Evolutionary conservation across 208 protist genomes (phyloP).

Genomic region (Acanthamoeba castellanii): DNA sequence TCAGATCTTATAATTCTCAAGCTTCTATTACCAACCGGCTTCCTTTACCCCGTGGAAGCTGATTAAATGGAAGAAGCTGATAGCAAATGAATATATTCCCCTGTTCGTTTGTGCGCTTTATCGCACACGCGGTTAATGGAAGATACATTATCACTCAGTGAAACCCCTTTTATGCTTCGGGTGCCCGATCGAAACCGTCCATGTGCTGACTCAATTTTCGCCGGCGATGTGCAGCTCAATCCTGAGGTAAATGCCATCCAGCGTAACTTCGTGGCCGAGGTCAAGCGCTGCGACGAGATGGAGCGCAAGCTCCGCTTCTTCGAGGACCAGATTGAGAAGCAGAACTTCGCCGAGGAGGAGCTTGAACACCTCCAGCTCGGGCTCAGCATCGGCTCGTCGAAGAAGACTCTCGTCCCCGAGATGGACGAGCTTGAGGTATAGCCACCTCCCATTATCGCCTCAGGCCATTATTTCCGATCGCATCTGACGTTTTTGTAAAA

Average conservation of each 20-base stretch:
- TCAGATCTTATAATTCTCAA: neutral
- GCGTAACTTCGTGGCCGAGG: constrained; percentile 97
- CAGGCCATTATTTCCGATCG: neutral
- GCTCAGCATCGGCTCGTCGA: neutral
- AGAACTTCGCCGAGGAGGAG: constrained; percentile 37
- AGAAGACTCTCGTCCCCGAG: constrained; percentile 59
- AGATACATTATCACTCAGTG: neutral
- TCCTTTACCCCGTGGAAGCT: neutral
- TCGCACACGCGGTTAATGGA: neutral
- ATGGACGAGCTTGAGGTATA: constrained; percentile 87
- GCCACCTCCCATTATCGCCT: neutral
- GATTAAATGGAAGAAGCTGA: constrained; percentile 41
- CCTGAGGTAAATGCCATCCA: constrained; percentile 95
- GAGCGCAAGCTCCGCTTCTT: constrained; percentile 96
- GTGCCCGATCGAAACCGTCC: too few relatives aligned
- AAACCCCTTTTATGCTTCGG: too few relatives aligned
- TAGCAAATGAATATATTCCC: constrained; percentile 36
- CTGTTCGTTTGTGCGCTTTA: neutral
- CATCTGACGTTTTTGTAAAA: neutral
- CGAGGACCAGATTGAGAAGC: constrained; percentile 92
- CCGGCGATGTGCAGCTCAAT: constrained; percentile 86
- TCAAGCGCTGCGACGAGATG: constrained; percentile 98
- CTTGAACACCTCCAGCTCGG: neutral
- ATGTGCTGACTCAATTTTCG: neutral
- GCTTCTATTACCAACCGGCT: constrained; percentile 51